Evolutionary conservation across 1,284 basidiomycete genomes (phyloP).

Genomic region (Veloboletus limbatus): DNA sequence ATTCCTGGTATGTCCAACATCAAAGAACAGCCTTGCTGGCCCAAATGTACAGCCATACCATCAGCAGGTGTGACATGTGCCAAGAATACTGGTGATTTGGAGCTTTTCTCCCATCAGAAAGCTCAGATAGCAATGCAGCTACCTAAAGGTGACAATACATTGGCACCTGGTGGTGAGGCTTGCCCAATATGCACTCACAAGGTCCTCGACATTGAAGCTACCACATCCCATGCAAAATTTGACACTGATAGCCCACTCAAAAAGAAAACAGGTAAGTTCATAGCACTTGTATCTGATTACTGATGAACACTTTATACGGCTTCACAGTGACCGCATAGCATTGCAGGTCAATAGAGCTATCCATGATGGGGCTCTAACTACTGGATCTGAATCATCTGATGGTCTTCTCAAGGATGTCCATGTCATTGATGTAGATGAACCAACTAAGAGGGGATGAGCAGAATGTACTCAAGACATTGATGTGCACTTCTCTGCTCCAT

Average conservation of each 20-base stretch:
- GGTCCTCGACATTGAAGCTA: neutral
- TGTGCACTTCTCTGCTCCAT: too few relatives aligned
- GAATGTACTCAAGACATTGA: too few relatives aligned
- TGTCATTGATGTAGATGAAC: constrained; percentile 2
- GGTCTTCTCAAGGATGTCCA: constrained; percentile 5
- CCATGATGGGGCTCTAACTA: neutral
- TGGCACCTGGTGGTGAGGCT: neutral
- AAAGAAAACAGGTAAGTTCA: neutral
- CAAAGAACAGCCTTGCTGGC: too few relatives aligned
- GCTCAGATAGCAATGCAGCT: neutral
- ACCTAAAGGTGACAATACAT: neutral
- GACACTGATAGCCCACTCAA: neutral
- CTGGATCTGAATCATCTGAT: neutral
- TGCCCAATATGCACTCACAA: neutral
- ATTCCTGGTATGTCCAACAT: too few relatives aligned
- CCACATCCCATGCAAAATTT: neutral
- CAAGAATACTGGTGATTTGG: too few relatives aligned
- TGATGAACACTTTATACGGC: neutral
- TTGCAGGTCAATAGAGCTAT: neutral
- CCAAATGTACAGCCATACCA: neutral
- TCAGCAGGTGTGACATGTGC: too few relatives aligned
- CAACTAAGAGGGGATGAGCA: neutral
- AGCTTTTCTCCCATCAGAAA: neutral
- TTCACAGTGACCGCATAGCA: neutral
- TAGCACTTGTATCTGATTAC: too few relatives aligned